A percentile compares a stretch with the other conserved stretches of the same genome.
Conservation (phyloP, 257 asterid genomes). For the Solanum arcanum region DNA sequence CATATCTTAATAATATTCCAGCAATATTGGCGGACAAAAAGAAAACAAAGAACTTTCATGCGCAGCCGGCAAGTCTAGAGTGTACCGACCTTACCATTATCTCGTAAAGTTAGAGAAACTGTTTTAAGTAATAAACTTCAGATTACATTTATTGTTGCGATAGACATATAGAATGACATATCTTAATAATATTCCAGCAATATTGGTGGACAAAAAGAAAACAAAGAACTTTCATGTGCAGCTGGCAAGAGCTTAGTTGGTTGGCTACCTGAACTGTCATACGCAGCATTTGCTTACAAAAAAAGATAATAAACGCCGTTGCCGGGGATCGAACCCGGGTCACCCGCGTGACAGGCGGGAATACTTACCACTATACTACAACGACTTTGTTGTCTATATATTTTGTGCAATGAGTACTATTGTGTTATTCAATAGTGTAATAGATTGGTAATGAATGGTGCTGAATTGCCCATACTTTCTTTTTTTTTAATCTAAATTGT, state of each 20-base stretch:
- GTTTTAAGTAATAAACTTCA: neutral
- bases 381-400: neutral
- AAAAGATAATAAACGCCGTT: slow-evolving; percentile 17
- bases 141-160: neutral
- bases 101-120: fast-evolving
- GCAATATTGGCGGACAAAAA: too few relatives aligned
- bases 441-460: neutral
- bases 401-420: fast-evolving
- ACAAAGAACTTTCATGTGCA: fast-evolving
- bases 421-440: too few relatives aligned
- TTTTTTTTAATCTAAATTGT: neutral
- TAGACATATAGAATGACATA: too few relatives aligned
- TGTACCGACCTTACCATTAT: neutral
- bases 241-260: fast-evolving
- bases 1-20: too few relatives aligned
- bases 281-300: too few relatives aligned
- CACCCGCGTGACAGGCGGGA: slow-evolving; percentile 93
- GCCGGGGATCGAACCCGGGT: slow-evolving; percentile 99
- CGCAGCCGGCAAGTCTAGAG: too few relatives aligned
- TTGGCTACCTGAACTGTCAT: too few relatives aligned
- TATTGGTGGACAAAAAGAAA: too few relatives aligned
- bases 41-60: too few relatives aligned
- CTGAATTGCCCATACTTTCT: neutral
- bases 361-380: slow-evolving; percentile 73
- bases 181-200: too few relatives aligned